These are phyloP conservation scores for Alnus rubra DNA, from an alignment of 306 rosid species.

Conservation along the genomic window DNA sequence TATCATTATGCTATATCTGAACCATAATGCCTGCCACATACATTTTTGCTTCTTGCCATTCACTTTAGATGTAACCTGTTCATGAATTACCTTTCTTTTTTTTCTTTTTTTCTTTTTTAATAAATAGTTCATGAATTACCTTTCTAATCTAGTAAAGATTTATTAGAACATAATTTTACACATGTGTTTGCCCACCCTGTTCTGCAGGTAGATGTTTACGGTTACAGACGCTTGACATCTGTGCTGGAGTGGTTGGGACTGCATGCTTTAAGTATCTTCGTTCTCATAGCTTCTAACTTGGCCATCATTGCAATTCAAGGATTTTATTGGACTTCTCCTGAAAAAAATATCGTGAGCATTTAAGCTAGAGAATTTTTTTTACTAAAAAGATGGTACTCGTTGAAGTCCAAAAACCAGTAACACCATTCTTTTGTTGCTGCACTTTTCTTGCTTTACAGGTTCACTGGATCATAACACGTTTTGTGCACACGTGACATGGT, in stretches of 20 bases:
- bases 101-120: too few species aligned
- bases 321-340: constrained; percentile 60
- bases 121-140: not conserved
- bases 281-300: constrained; percentile 71
- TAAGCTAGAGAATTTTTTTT: not conserved
- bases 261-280: constrained; percentile 73
- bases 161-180: constrained; percentile 3
- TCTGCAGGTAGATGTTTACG: constrained; percentile 72
- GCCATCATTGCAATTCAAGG: constrained; percentile 71
- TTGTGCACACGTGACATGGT: constrained; percentile 36
- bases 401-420: not conserved
- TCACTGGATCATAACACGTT: constrained; percentile 61
- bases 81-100: not conserved
- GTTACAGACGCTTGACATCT: constrained; percentile 54
- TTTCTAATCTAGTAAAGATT: not conserved
- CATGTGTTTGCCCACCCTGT: constrained; percentile 18
- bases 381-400: not conserved
- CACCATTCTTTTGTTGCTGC: constrained; percentile 1
- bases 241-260: constrained; percentile 89
- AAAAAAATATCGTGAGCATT: constrained; percentile 71
- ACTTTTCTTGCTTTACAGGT: constrained; percentile 46
- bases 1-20: not conserved
- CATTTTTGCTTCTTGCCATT: not conserved
- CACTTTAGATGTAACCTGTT: not conserved
- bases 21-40: not conserved